phyloP scores from a whole-genome alignment of 1,284 basidiomycete species.

The Moniliophthora roreri region DNA sequence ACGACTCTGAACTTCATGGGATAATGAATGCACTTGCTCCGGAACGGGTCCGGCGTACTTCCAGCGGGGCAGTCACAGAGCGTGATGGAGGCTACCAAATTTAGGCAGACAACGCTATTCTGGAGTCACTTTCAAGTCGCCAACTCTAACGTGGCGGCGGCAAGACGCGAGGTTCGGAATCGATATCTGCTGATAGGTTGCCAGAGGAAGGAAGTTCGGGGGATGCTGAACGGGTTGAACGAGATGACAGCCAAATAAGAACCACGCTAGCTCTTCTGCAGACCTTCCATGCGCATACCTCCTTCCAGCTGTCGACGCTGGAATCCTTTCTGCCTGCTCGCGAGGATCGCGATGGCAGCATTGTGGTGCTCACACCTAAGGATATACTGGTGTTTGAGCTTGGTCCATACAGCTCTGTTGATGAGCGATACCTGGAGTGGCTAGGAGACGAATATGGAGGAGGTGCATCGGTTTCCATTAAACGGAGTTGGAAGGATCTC shows the following conservation, averaged over 20 bases:
- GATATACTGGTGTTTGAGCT: conserved; percentile 70
- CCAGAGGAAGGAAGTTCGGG: conserved; percentile 24
- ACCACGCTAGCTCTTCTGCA: conserved; percentile 70
- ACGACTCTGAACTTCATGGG: no score
- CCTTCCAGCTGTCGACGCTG: conserved; percentile 62
- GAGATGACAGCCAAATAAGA: conserved; percentile 45
- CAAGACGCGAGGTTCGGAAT: conserved; percentile 30
- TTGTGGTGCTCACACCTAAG: conserved; percentile 46
- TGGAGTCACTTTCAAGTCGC: no score
- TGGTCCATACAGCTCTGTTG: conserved; percentile 65
- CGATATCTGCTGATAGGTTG: conserved; percentile 20
- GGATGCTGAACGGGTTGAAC: conserved; percentile 16
- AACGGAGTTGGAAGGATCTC: conserved; percentile 45
- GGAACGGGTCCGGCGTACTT: no score
- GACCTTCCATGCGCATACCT: conserved; percentile 70
- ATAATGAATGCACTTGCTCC: no score
- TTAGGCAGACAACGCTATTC: no score
- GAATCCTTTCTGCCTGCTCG: conserved; percentile 43
- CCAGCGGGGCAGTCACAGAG: no score
- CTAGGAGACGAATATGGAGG: conserved; percentile 62
- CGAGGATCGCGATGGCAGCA: conserved; percentile 13
- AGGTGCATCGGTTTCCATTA: conserved; percentile 39
- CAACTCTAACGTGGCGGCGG: no score
- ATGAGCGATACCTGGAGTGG: conserved; percentile 74
- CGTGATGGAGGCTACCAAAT: no score